Evolutionary conservation across 371 early-diverging fungal genomes (phyloP).

Genomic region (Fennellomyces sp.): DNA sequence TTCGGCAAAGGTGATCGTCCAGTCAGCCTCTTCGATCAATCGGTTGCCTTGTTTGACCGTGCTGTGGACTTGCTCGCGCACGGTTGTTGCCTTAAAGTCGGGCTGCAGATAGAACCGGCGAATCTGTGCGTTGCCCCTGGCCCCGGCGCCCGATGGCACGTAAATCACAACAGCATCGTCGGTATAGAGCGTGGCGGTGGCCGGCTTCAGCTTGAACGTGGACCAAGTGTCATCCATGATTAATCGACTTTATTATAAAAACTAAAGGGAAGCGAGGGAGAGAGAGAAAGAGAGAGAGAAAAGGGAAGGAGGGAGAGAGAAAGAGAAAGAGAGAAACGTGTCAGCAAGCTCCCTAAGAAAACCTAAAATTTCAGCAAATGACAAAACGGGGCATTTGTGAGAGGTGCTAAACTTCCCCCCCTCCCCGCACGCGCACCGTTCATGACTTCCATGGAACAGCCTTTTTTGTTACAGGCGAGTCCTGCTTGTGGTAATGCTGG

Average conservation of each 20-base stretch:
- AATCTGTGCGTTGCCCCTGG: conserved; percentile 33
- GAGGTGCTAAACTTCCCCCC: no score
- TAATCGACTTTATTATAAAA: not conserved
- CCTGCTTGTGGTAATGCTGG: not conserved
- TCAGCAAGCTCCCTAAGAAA: no score
- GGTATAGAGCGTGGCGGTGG: conserved; percentile 31
- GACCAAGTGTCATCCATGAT: conserved; percentile 33
- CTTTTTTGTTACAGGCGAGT: no score
- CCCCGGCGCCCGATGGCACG: conserved; percentile 44
- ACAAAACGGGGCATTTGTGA: no score
- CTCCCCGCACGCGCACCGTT: no score
- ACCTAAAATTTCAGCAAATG: no score
- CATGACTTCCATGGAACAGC: no score
- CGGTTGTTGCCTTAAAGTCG: conserved; percentile 27
- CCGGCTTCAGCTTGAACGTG: conserved; percentile 38
- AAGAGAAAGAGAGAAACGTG: conserved; percentile 12
- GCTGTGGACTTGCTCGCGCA: conserved; percentile 38
- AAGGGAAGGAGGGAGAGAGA: conserved; percentile 3
- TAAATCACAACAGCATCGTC: conserved; percentile 41
- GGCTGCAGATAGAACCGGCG: conserved; percentile 36
- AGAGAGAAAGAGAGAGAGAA: conserved; percentile 2
- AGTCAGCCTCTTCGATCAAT: conserved; percentile 46
- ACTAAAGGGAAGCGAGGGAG: conserved; percentile 2
- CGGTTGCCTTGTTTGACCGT: conserved; percentile 21
- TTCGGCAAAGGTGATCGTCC: conserved; percentile 39